A percentile compares a stretch with the other conserved stretches of the same genome.
These are phyloP conservation scores for Wallacemonas rigidus DNA, from an alignment of 208 protist genomes.

Conservation along the genomic window DNA sequence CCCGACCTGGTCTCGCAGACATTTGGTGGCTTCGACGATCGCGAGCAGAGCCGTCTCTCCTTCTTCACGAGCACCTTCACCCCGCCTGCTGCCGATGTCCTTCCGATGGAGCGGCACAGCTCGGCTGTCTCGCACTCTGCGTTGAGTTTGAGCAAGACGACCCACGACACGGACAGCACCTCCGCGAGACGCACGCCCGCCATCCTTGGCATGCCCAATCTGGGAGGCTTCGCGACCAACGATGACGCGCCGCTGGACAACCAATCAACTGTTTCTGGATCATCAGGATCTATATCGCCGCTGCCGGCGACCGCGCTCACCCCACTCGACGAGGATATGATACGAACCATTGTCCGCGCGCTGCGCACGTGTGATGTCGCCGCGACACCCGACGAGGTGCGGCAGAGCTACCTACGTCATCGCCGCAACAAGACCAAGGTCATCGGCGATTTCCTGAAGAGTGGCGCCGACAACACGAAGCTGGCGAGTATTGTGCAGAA, in stretches of 20 bases:
- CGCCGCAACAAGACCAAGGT: slow-evolving; percentile 28
- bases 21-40: background rate
- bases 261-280: slow-evolving; percentile 2
- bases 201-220: slow-evolving; percentile 14
- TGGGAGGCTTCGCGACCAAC: slow-evolving; percentile 1
- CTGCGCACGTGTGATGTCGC: slow-evolving; percentile 20
- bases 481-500: background rate
- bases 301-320: slow-evolving; percentile 16
- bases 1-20: background rate
- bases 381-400: slow-evolving; percentile 24
- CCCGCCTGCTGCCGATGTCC: background rate
- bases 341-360: slow-evolving; percentile 27
- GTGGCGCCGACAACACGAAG: slow-evolving; percentile 19
- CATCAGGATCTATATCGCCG: slow-evolving; percentile 16
- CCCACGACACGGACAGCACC: slow-evolving; percentile 8
- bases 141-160: background rate
- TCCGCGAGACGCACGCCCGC: slow-evolving; percentile 6
- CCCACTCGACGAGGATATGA: slow-evolving; percentile 27
- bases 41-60: slow-evolving; percentile 13
- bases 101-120: background rate
- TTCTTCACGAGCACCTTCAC: slow-evolving; percentile 15
- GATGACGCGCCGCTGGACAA: background rate
- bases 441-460: slow-evolving; percentile 28
- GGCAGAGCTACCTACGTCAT: slow-evolving; percentile 33
- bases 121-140: background rate